phyloP scores from a whole-genome alignment of 441 rosid genomes.

The Metrosideros polymorpha region DNA sequence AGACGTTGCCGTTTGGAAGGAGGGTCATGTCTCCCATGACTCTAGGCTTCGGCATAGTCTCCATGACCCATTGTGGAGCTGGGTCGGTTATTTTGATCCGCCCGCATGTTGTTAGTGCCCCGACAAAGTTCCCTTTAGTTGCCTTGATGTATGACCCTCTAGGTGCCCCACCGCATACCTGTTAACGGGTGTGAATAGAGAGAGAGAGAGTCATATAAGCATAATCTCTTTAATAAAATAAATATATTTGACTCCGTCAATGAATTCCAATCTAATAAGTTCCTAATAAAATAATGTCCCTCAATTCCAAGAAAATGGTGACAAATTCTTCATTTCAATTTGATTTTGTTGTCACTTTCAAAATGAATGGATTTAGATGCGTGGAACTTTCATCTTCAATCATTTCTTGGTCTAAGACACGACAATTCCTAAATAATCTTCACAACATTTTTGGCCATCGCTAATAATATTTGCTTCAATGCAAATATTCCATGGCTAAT shows the following conservation, averaged over 20 bases:
- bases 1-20: constrained; percentile 25
- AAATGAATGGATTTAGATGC: neutral
- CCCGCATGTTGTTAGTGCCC: constrained; percentile 20
- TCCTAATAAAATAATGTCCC: neutral
- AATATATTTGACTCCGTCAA: neutral
- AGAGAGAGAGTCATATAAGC: neutral
- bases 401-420: neutral
- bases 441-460: neutral
- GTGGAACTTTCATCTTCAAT: neutral
- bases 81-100: constrained; percentile 16
- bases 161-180: constrained; percentile 26
- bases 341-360: neutral
- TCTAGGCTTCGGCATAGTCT: constrained; percentile 24
- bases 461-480: neutral
- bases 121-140: constrained; percentile 6
- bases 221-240: neutral
- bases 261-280: neutral
- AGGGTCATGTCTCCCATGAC: constrained; percentile 33
- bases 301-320: neutral
- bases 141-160: constrained; percentile 22
- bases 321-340: neutral
- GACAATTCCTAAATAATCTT: neutral
- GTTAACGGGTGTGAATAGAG: neutral
- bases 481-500: neutral
- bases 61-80: constrained; percentile 23